Evolutionary conservation across 2,329 filamentous ascomycete species (phyloP).

Genomic region (Paecilomyces fulvus): DNA sequence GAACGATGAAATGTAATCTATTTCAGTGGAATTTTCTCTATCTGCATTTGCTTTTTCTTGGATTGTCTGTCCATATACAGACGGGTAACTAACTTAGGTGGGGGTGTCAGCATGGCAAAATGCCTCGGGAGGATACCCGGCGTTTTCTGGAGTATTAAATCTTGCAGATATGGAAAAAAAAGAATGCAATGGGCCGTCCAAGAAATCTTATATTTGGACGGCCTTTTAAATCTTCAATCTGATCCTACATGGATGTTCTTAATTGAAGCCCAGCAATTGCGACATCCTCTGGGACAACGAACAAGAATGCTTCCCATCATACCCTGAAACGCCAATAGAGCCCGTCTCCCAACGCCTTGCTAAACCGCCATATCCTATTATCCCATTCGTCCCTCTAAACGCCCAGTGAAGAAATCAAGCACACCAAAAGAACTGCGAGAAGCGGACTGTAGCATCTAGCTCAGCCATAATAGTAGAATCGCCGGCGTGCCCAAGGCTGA

Average conservation of each 20-base stretch:
- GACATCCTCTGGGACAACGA: background rate
- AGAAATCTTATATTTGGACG: background rate
- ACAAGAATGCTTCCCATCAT: too few species aligned
- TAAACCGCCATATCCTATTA: background rate
- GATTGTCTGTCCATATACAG: background rate
- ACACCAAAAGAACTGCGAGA: background rate
- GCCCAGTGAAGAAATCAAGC: background rate
- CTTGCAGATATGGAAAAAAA: background rate
- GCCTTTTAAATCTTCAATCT: background rate
- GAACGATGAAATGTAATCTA: background rate
- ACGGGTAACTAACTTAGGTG: background rate
- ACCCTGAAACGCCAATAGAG: background rate
- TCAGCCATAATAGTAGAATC: background rate
- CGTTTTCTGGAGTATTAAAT: background rate
- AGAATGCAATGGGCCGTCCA: background rate
- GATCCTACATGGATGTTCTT: background rate
- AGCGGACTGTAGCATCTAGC: background rate
- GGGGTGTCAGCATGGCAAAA: too few species aligned
- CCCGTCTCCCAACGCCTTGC: background rate
- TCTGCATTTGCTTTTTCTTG: background rate
- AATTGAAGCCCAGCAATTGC: background rate
- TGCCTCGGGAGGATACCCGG: background rate
- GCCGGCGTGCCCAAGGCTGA: slow-evolving; percentile 25
- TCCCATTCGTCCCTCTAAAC: background rate
- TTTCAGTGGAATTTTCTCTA: background rate